phyloP scores from a whole-genome alignment of 345 rosid species.

The Luvunga scandens region DNA sequence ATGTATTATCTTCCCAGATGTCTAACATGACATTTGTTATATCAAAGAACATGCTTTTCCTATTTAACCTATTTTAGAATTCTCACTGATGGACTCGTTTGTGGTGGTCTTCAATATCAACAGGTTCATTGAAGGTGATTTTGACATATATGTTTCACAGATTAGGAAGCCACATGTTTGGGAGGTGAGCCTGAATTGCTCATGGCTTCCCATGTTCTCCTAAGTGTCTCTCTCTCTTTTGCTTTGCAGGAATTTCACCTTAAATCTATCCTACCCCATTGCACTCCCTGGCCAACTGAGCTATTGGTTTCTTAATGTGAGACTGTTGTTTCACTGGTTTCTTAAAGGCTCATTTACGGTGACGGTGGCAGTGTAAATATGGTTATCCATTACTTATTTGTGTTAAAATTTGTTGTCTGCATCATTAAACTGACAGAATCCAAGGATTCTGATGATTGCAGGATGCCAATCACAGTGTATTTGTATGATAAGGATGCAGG shows the following conservation, averaged over 20 bases:
- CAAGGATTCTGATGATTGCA: slow-evolving; percentile 27
- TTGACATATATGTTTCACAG: slow-evolving; percentile 66
- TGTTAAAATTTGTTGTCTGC: neutral
- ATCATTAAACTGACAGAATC: neutral
- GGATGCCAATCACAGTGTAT: slow-evolving; percentile 91
- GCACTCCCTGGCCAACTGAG: neutral
- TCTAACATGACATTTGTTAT: neutral
- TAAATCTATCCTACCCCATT: neutral
- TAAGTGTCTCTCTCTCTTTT: slow-evolving; percentile 24
- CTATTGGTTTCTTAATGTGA: neutral
- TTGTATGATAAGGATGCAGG: slow-evolving; percentile 68
- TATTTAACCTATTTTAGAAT: neutral
- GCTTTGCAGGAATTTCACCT: neutral
- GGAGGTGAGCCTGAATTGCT: slow-evolving; percentile 98
- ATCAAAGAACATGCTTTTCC: neutral
- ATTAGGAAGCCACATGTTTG: slow-evolving; percentile 88
- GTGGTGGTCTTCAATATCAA: slow-evolving; percentile 14
- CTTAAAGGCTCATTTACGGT: neutral
- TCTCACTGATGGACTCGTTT: slow-evolving; percentile 4
- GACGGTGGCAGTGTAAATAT: no score
- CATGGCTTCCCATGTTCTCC: slow-evolving; percentile 94
- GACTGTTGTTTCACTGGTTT: neutral
- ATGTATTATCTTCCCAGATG: neutral
- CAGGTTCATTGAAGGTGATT: slow-evolving; percentile 98
- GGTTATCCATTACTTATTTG: no score